Base-by-base conservation (phyloP, 1,284 basidiomycete genomes). In the Phylloporus gajari region DNA sequence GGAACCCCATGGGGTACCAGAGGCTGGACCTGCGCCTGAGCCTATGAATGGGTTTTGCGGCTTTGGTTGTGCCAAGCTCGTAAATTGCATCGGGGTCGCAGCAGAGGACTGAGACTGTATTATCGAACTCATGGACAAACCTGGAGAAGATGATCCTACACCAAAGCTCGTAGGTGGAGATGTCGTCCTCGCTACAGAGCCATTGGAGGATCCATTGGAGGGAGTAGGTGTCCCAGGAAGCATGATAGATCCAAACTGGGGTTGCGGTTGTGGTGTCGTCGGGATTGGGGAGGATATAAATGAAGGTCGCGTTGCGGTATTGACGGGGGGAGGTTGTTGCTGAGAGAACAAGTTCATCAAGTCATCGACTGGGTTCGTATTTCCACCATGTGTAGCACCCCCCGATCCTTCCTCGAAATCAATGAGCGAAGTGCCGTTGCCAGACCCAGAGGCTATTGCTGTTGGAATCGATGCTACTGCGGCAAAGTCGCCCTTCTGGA, bases 401-500 rank as follows among this genome's bases (percentile, higher is more conserved):
- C 69, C 65, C n/a, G 74, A 67, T 44, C 68, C 74, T 62, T 93
- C 93, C 76, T 94, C 92, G 71, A 95, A 87, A 82, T 94, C 93
- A 75, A 95, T 94, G 70, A 95, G 85, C 3, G 92, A 93, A 15
- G 85, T 80, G 2, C 62, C 79, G 11, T 35, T n/a, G 9, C 70
- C 81, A 40, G 85, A 85, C 3, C 70, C 74, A 11, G 79, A 67
- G 53, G 79, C 93, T 89, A 59, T 87, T 75, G 30, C 92, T 88
- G 73, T 94, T 85, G 66, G 93, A 89, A 80, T 94, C 89, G 53
- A 91, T 84, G 44, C 91, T 88, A 46, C 90, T 86, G 32, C 80
- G 32, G 82, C 85, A 74, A 88, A 97, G 84, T 99, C 96, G 59
- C 97, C 97, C 73, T 91, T 92, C 84, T 95, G 94, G 88, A 94